These are phyloP conservation scores for Schoenoplectus triqueter DNA, from an alignment of 202 grass and related monocot species.

Conservation along the genomic window DNA sequence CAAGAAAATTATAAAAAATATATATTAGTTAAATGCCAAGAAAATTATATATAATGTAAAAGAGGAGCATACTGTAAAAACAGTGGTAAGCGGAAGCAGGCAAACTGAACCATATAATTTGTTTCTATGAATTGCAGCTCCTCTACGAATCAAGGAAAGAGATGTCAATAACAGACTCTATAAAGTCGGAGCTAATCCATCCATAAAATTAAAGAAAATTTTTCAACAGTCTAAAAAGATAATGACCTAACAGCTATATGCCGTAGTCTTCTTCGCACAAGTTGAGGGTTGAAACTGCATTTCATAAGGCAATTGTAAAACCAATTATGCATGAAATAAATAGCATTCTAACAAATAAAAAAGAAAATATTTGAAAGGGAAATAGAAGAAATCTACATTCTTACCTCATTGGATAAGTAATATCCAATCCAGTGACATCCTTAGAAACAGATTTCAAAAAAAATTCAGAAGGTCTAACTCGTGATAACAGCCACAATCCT, in stretches of 20 bases:
- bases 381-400: slow-evolving; percentile 28
- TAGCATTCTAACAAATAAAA: slow-evolving; percentile 31
- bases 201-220: neutral
- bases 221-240: slow-evolving; percentile 7
- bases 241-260: slow-evolving; percentile 84
- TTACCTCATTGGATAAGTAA: slow-evolving; percentile 78
- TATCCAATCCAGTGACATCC: slow-evolving; percentile 69
- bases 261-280: slow-evolving; percentile 78
- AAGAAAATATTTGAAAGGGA: slow-evolving; percentile 20
- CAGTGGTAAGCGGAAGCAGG: slow-evolving; percentile 66
- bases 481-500: slow-evolving; percentile 77
- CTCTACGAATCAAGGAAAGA: slow-evolving; percentile 48
- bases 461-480: slow-evolving; percentile 81
- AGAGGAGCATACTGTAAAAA: slow-evolving; percentile 79
- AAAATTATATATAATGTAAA: slow-evolving; percentile 30
- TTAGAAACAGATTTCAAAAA: slow-evolving; percentile 87
- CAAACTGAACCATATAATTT: slow-evolving; percentile 89
- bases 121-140: slow-evolving; percentile 82
- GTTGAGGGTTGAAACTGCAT: slow-evolving; percentile 88
- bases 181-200: slow-evolving; percentile 6
- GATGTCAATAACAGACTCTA: slow-evolving; percentile 16
- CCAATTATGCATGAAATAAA: slow-evolving; percentile 29
- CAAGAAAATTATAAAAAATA: neutral
- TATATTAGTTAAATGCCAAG: no score
- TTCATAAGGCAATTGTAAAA: slow-evolving; percentile 19